phyloP scores from a whole-genome alignment of 2,329 filamentous ascomycete genomes.

The Beauveria varroae region DNA sequence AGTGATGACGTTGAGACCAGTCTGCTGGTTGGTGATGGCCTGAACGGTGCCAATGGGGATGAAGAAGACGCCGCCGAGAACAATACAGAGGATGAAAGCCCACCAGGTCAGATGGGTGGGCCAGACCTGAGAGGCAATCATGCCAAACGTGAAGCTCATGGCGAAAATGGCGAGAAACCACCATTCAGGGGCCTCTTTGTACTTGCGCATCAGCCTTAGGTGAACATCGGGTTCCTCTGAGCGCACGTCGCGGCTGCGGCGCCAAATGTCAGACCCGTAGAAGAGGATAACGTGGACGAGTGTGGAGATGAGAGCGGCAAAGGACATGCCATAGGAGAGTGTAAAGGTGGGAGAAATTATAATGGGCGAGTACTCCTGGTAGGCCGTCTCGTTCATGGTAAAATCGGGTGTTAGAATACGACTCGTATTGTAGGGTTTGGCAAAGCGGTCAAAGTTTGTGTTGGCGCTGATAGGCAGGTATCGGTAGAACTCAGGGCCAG shows the following conservation, averaged over 20 bases:
- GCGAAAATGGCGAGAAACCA: constrained; percentile 45
- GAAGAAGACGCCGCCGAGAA: constrained; percentile 32
- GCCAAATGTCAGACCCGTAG: constrained; percentile 41
- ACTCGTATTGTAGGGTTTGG: constrained; percentile 45
- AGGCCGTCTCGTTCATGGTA: constrained; percentile 47
- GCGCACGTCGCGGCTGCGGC: constrained; percentile 23
- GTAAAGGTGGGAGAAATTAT: constrained; percentile 48
- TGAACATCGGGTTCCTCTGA: constrained; percentile 43
- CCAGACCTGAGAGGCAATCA: constrained; percentile 28
- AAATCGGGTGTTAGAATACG: constrained; percentile 45
- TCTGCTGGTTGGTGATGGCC: constrained; percentile 42
- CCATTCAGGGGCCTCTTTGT: constrained; percentile 31
- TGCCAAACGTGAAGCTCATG: constrained; percentile 42
- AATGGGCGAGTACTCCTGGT: constrained; percentile 49
- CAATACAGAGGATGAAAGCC: constrained; percentile 32
- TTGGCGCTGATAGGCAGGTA: constrained; percentile 51
- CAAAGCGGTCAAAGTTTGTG: constrained; percentile 52
- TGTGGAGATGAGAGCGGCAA: constrained; percentile 47
- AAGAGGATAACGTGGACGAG: constrained; percentile 45
- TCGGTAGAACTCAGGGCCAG: constrained; percentile 41
- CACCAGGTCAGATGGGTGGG: constrained; percentile 37
- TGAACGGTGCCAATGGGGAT: constrained; percentile 38
- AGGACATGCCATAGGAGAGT: constrained; percentile 48
- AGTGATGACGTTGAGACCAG: constrained; percentile 40
- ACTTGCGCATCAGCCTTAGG: constrained; percentile 34